Evolutionary conservation across 441 rosid species (phyloP).

Genomic region (Adansonia grandidieri): DNA sequence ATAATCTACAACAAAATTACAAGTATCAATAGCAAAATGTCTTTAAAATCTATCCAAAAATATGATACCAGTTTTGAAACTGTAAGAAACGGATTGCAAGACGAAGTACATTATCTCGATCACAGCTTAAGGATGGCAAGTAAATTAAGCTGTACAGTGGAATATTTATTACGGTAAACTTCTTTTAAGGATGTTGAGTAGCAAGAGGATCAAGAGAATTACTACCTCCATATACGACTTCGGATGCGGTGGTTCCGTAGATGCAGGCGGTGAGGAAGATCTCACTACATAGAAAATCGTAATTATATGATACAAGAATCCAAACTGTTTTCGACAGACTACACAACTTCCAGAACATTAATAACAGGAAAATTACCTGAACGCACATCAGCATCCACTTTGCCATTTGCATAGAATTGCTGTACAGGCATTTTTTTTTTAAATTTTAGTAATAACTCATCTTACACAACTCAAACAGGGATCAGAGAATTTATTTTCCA

Average conservation of each 20-base stretch:
- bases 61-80: background rate
- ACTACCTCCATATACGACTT: slow-evolving; percentile 91
- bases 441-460: slow-evolving; percentile 21
- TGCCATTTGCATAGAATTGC: slow-evolving; percentile 69
- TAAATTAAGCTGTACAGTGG: background rate
- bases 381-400: slow-evolving; percentile 48
- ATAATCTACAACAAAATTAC: slow-evolving; percentile 63
- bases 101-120: background rate
- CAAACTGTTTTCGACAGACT: slow-evolving; percentile 18
- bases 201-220: slow-evolving; percentile 8
- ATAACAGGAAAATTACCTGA: slow-evolving; percentile 54
- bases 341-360: slow-evolving; percentile 3
- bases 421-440: slow-evolving; percentile 34
- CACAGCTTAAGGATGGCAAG: background rate
- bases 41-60: background rate
- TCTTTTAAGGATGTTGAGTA: background rate
- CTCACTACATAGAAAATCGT: slow-evolving; percentile 51
- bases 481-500: slow-evolving; percentile 13
- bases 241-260: slow-evolving; percentile 76
- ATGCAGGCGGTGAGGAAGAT: slow-evolving; percentile 65
- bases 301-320: slow-evolving; percentile 24
- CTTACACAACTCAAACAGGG: slow-evolving; percentile 21
- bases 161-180: background rate
- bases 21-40: slow-evolving; percentile 18
- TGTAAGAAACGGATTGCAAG: background rate